phyloP scores from a whole-genome alignment of 2,329 filamentous ascomycete species.

The Didymella pomorum region DNA sequence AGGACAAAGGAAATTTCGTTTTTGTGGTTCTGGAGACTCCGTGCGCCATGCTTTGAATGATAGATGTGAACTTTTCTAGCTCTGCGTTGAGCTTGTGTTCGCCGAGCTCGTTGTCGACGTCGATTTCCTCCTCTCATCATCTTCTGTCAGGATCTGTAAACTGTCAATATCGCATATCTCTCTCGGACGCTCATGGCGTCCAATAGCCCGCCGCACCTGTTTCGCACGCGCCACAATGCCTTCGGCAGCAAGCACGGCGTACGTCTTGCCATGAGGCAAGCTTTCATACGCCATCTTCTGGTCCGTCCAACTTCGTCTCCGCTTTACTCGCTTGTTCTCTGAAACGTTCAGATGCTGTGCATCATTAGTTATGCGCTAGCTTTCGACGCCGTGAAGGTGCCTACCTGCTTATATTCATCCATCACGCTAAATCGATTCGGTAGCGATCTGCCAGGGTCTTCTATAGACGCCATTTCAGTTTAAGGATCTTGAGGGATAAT shows the following conservation, averaged over 20 bases:
- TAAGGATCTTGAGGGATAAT: background rate
- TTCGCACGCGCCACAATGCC: constrained; percentile 15
- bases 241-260: constrained; percentile 15
- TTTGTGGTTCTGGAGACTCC: background rate
- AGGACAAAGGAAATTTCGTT: background rate
- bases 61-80: background rate
- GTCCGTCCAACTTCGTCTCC: constrained; percentile 19
- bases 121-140: constrained; percentile 10
- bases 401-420: constrained; percentile 19
- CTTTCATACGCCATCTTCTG: constrained; percentile 15
- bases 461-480: background rate
- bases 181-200: fast-evolving
- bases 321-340: constrained; percentile 2
- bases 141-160: constrained; percentile 7
- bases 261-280: constrained; percentile 18
- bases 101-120: constrained; percentile 2
- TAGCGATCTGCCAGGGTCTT: constrained; percentile 6
- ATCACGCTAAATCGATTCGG: constrained; percentile 13
- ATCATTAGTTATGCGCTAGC: background rate
- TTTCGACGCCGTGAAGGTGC: background rate
- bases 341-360: constrained; percentile 15
- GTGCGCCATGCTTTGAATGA: background rate
- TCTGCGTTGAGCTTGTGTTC: background rate
- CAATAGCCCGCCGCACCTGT: background rate
- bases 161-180: background rate